Percentiles rank a stretch among this genome's conserved stretches.
These are phyloP conservation scores for Ceratobasidium papillatum DNA, from an alignment of 1,284 basidiomycete genomes.

Conservation along the genomic window DNA sequence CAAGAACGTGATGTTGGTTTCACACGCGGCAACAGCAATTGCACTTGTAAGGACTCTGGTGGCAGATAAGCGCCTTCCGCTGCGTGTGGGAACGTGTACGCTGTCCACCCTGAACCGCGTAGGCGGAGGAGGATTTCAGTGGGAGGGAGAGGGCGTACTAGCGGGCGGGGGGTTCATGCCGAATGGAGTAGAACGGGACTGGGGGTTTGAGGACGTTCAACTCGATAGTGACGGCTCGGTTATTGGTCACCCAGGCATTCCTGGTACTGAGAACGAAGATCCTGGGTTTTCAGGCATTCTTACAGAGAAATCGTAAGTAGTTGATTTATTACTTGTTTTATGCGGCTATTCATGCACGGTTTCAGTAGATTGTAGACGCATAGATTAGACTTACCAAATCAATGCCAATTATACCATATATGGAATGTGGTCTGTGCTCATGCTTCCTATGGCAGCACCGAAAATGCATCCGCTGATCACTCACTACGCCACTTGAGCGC, in stretches of 20 bases:
- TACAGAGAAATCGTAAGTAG: constrained; percentile 33
- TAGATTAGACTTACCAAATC: constrained; percentile 10
- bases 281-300: constrained; percentile 33
- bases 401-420: constrained; percentile 7
- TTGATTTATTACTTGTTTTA: background rate
- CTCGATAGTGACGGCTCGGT: constrained; percentile 62
- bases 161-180: constrained; percentile 68
- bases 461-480: constrained; percentile 1
- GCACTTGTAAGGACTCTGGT: constrained; percentile 70
- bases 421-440: constrained; percentile 9
- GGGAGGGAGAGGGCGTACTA: constrained; percentile 55
- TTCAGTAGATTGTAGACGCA: constrained; percentile 36
- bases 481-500: background rate
- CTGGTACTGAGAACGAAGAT: constrained; percentile 66
- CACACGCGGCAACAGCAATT: constrained; percentile 82
- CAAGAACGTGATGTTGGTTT: constrained; percentile 69
- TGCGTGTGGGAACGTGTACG: constrained; percentile 75
- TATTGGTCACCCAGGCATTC: constrained; percentile 66
- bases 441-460: background rate
- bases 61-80: constrained; percentile 57
- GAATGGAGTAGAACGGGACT: constrained; percentile 71
- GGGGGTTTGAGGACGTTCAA: constrained; percentile 80
- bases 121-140: constrained; percentile 42
- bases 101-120: constrained; percentile 61
- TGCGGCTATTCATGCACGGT: background rate